These are phyloP conservation scores for Hibiscus trionum DNA, from an alignment of 345 rosid species.

Conservation along the genomic window DNA sequence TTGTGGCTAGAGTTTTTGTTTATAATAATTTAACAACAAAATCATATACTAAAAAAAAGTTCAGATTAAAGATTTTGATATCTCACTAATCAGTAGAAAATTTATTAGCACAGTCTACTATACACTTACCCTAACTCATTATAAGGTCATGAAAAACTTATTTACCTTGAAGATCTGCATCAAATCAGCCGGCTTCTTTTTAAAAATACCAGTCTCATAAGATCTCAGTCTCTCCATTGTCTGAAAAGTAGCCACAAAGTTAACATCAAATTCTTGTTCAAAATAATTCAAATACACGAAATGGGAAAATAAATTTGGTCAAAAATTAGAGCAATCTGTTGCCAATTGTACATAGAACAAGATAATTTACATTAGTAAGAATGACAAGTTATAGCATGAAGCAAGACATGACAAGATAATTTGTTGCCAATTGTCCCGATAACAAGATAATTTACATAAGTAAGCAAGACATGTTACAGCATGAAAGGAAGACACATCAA, in stretches of 20 bases:
- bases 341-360: neutral
- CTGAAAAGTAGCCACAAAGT: slow-evolving; percentile 32
- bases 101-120: neutral
- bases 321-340: neutral
- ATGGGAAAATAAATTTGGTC: neutral
- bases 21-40: neutral
- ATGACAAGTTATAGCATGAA: neutral
- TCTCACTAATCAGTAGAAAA: neutral
- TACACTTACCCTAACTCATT: neutral
- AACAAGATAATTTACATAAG: neutral
- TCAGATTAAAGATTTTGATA: neutral
- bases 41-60: neutral
- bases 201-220: slow-evolving; percentile 76
- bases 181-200: slow-evolving; percentile 77
- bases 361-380: neutral
- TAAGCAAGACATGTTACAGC: neutral
- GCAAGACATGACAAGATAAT: neutral
- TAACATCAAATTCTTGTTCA: slow-evolving; percentile 6
- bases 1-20: neutral
- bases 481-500: neutral
- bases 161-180: slow-evolving; percentile 95
- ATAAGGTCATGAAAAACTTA: slow-evolving; percentile 12
- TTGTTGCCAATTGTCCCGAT: neutral
- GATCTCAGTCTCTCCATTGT: slow-evolving; percentile 94
- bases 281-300: neutral